Evolutionary conservation across 1,139 yeast species (phyloP), one percentile per base, ranked within the genome.

Genomic region (Hansenula sp.): DNA sequence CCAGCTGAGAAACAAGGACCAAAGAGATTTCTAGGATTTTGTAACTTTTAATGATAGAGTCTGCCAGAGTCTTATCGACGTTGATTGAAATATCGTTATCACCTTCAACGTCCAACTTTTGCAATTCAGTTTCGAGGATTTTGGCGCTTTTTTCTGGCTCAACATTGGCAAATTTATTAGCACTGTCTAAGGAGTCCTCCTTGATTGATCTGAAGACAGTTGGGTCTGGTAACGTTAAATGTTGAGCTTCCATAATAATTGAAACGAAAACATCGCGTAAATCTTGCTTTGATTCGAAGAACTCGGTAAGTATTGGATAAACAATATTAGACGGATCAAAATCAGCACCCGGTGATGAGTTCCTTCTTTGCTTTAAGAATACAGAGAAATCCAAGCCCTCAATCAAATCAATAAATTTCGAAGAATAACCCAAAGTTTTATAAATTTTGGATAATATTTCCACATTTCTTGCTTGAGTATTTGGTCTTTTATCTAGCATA

Each of bases 201-300:
- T 71, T 72, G 63, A 84, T 70, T 0, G 86, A 77, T 44, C 73
- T 71, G 62, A 85, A 85, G 2, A 81, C 84, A 47, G 83, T 88
- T 1, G 91, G 88, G 55, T 86, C 94, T 32, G 75, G 78, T 15
- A 85, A 68, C 0, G 95, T 84, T 17, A 86, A 67, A 5, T 81
- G 74, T 55, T 87, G 95, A 0, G 88, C 74, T 25, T 84, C 78
- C 74, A 85, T 76, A 25, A 86, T 71, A 15, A 88, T 70, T 27
- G 76, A 75, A 8, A 81, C 70, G 35, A 84, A 69, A 6, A 75
- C 65, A 52, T 85, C 83, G 61, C 89, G 93, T 36, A 87, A 63
- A 18, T 77, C 72, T 58, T 89, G 96, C 56, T 89, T 90, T 40
- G 77, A 69, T 50, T 84, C 85, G 58, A 84, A 77, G 59, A 87